These are phyloP conservation scores for Fagopyrum esculentum DNA, from an alignment of 148 eudicot genomes.

Conservation along the genomic window DNA sequence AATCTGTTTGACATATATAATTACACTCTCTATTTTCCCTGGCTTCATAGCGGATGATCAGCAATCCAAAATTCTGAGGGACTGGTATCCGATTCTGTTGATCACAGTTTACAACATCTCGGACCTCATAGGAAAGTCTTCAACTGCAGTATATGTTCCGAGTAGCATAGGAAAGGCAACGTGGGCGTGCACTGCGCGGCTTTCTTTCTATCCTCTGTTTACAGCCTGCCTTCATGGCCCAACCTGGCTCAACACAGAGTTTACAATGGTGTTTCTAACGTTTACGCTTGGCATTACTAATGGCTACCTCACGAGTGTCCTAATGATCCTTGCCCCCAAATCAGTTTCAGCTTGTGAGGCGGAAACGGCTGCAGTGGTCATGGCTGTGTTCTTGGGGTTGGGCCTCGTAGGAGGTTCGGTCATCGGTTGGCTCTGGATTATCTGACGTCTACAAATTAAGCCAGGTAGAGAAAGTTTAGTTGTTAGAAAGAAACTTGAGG, in stretches of 20 bases:
- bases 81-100: conserved; percentile 77
- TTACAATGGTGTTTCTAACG: conserved; percentile 42
- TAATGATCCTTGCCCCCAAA: conserved; percentile 79
- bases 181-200: conserved; percentile 64
- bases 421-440: conserved; percentile 85
- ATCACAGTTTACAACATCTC: conserved; percentile 56
- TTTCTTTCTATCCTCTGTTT: conserved; percentile 62
- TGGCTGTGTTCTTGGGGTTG: conserved; percentile 66
- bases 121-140: conserved; percentile 62
- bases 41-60: conserved; percentile 71
- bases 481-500: background rate
- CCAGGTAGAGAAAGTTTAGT: background rate
- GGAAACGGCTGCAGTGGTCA: conserved; percentile 67
- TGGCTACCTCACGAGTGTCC: conserved; percentile 72
- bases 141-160: conserved; percentile 44
- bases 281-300: conserved; percentile 59
- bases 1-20: conserved; percentile 47
- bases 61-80: conserved; percentile 39
- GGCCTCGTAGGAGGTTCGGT: conserved; percentile 77
- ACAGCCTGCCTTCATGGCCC: conserved; percentile 69
- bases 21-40: conserved; percentile 81
- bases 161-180: conserved; percentile 39
- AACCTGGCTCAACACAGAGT: conserved; percentile 58
- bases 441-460: conserved; percentile 24
- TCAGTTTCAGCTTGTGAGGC: conserved; percentile 55